These are phyloP conservation scores for Sanghuangporus baumii DNA, from an alignment of 1,284 basidiomycete species.

Conservation along the genomic window DNA sequence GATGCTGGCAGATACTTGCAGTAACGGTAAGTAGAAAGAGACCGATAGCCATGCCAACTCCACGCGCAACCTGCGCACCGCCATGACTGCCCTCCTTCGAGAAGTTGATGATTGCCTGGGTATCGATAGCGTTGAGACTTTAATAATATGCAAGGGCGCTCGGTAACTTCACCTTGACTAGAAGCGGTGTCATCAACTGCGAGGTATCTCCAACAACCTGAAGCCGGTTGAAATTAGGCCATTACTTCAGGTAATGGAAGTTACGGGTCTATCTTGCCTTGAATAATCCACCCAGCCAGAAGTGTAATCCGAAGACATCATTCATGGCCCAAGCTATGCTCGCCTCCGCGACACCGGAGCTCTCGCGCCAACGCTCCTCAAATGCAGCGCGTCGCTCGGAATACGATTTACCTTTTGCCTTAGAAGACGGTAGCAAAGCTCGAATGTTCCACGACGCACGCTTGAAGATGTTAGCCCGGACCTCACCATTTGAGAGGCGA, in stretches of 20 bases:
- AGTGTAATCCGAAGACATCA: slow-evolving; percentile 60
- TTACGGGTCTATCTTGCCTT: slow-evolving; percentile 31
- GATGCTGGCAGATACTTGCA: slow-evolving; percentile 56
- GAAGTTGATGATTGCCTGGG: slow-evolving; percentile 61
- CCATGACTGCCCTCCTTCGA: slow-evolving; percentile 39
- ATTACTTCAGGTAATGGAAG: neutral
- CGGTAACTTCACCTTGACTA: slow-evolving; percentile 44
- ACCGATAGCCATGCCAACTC: slow-evolving; percentile 68
- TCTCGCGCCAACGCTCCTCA: slow-evolving; percentile 45
- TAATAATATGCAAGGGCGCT: neutral
- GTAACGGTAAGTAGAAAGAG: slow-evolving; percentile 59
- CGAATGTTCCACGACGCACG: slow-evolving; percentile 42
- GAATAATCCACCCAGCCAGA: slow-evolving; percentile 64
- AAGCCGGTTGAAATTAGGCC: neutral
- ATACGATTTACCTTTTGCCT: slow-evolving; percentile 21
- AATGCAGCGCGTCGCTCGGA: slow-evolving; percentile 29
- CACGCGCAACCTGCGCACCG: slow-evolving; percentile 51
- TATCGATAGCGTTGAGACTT: neutral
- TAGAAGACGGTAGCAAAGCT: slow-evolving; percentile 25
- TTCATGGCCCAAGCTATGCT: slow-evolving; percentile 67
- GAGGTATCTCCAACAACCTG: slow-evolving; percentile 53
- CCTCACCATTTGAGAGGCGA: slow-evolving; percentile 42
- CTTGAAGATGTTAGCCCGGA: slow-evolving; percentile 33
- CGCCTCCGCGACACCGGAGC: slow-evolving; percentile 41
- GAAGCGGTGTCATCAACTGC: slow-evolving; percentile 59